Percentiles rank a stretch among this genome's conserved stretches.
phyloP scores from a whole-genome alignment of 805 yeast species.

The Ogataea wickerhamii region DNA sequence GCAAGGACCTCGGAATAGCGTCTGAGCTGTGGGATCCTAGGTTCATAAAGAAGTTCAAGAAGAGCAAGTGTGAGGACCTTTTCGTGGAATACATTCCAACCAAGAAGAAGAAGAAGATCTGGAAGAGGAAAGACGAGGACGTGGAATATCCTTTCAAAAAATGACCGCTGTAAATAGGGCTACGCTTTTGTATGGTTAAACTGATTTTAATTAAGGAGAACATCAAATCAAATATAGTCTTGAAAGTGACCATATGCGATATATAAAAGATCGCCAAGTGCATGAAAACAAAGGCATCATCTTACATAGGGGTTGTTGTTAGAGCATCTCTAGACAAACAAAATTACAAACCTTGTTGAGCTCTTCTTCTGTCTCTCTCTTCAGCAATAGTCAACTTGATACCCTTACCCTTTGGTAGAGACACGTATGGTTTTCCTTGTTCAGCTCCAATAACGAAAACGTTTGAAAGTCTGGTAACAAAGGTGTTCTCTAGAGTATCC shows the following conservation, averaged over 20 bases:
- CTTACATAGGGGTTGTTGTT: conserved; percentile 2
- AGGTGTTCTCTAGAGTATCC: conserved; percentile 91
- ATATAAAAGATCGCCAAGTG: conserved; percentile 4
- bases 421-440: conserved; percentile 89
- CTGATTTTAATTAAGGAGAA: conserved; percentile 2
- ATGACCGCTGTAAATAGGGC: conserved; percentile 11
- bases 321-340: conserved; percentile 6
- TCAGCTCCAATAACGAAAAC: conserved; percentile 89
- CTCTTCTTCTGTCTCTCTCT: conserved; percentile 98
- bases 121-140: conserved; percentile 82
- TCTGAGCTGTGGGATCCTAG: conserved; percentile 97
- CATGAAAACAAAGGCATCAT: conserved; percentile 5
- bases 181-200: not conserved
- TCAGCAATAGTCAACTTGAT: conserved; percentile 92
- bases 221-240: conserved; percentile 3
- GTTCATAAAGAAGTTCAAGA: conserved; percentile 70
- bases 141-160: conserved; percentile 83
- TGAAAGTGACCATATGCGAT: conserved; percentile 4
- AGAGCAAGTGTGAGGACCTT: conserved; percentile 67
- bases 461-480: conserved; percentile 91
- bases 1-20: conserved; percentile 95
- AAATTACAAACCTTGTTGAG: conserved; percentile 58
- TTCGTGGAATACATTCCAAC: conserved; percentile 82
- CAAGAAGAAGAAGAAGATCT: conserved; percentile 82
- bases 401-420: conserved; percentile 99